Conservation (phyloP, 805 yeast species). For the Metschnikowia hibisci region DNA sequence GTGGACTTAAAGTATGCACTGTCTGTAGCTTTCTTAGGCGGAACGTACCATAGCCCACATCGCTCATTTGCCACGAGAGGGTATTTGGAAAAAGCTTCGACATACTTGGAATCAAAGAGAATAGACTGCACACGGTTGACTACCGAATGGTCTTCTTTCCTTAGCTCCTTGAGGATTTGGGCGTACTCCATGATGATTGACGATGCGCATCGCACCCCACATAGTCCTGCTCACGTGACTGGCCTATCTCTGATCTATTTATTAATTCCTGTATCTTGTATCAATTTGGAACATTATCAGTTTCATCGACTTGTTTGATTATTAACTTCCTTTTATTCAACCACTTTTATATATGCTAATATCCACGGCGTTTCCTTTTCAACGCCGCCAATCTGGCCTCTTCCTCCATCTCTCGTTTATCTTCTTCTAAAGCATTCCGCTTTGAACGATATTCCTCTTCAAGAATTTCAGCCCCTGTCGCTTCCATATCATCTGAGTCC, state of each 20-base stretch:
- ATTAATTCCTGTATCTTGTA: too few species aligned
- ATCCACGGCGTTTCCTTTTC: slow-evolving; percentile 27
- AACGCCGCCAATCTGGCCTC: slow-evolving; percentile 46
- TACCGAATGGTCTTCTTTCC: slow-evolving; percentile 56
- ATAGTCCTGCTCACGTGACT: not conserved
- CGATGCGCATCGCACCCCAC: slow-evolving; percentile 5
- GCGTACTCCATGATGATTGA: slow-evolving; percentile 15
- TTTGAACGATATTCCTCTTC: slow-evolving; percentile 76
- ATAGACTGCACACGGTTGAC: slow-evolving; percentile 67
- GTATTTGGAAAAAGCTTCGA: slow-evolving; percentile 16
- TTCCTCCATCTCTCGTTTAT: slow-evolving; percentile 61
- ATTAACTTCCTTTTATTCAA: too few species aligned
- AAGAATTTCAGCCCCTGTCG: slow-evolving; percentile 83
- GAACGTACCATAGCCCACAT: slow-evolving; percentile 84
- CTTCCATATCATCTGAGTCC: slow-evolving; percentile 80
- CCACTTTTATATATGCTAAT: too few species aligned
- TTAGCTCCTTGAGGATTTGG: slow-evolving; percentile 26
- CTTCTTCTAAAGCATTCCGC: slow-evolving; percentile 71
- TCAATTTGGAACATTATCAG: too few species aligned
- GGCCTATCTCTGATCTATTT: not conserved
- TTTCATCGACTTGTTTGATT: too few species aligned
- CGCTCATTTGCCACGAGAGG: slow-evolving; percentile 73
- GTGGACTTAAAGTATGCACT: slow-evolving; percentile 82
- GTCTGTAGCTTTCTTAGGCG: slow-evolving; percentile 37
- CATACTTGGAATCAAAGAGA: slow-evolving; percentile 13